Evolutionary conservation across 768 basidiomycete genomes (phyloP).

Genomic region (Zangia roseola): DNA sequence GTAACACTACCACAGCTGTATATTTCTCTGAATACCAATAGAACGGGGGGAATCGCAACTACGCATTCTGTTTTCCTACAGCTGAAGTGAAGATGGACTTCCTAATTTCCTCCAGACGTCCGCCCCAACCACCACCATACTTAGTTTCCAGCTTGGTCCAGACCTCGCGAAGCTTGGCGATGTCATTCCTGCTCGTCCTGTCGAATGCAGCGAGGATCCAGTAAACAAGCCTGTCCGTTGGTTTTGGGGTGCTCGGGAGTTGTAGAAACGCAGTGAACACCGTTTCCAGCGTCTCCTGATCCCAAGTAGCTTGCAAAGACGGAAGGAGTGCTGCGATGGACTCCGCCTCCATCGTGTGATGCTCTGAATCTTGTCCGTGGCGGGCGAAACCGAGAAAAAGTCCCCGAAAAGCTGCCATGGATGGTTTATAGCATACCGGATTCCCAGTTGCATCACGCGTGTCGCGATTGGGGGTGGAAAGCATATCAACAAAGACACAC

Average conservation of each 20-base stretch:
- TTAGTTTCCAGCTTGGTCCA: conserved; percentile 56
- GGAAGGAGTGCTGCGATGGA: conserved; percentile 6
- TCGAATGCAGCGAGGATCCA: conserved; percentile 70
- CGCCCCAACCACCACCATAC: conserved; percentile 48
- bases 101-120: conserved; percentile 45
- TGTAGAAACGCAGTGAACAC: conserved; percentile 63
- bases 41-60: neutral
- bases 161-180: conserved; percentile 48
- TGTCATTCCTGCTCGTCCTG: conserved; percentile 55
- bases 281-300: conserved; percentile 49
- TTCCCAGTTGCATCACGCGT: conserved; percentile 26
- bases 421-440: conserved; percentile 40
- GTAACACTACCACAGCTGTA: conserved; percentile 12
- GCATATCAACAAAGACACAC: conserved; percentile 65
- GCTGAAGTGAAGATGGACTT: conserved; percentile 34
- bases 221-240: conserved; percentile 50
- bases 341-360: neutral
- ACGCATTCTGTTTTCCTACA: conserved; percentile 1
- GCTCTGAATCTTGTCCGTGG: conserved; percentile 42
- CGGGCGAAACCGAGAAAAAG: conserved; percentile 75
- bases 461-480: conserved; percentile 44
- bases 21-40: neutral
- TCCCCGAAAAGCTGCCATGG: conserved; percentile 58
- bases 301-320: conserved; percentile 43
- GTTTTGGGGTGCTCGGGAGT: conserved; percentile 44